Evolutionary conservation across 768 basidiomycete genomes (phyloP), one percentile per base, ranked within the genome.

Genomic region (Leccinum variicolor): DNA sequence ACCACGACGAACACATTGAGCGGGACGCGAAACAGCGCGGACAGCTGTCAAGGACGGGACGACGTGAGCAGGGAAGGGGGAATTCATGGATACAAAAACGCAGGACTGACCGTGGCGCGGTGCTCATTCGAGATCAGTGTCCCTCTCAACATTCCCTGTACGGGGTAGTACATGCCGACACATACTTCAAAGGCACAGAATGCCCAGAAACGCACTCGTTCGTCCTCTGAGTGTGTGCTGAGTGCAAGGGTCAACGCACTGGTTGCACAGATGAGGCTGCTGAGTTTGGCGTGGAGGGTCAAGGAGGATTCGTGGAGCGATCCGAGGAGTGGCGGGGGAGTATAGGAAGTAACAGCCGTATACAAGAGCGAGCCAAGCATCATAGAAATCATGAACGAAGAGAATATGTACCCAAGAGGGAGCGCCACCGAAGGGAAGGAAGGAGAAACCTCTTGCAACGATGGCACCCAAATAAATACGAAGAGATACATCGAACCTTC

Each of bases 401-500:
- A 87, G 71, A 91, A 91, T 62, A 91, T 89, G 71, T 87, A 87
- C 3, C 90, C 89, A 8, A 91, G 77, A 0, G 89, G 90, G 26
- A 89, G 82, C 17, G 73, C 57, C 6, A 65, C 62, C 11, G 71
- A 59, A 10, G 75, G 65, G 58, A 65, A 71, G 17, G 68, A 66
- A 13, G 61, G 46, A n/a, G 84, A 78, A 21, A 74, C 74, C 66
- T 89, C 85, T 71, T 91, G 87, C 15, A 91, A 74, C 2, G 84
- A 79, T 1, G 90, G 89, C 0, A 91, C 89, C 89, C 89, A 91
- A 60, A 87, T 76, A 75, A 90, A 91, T 61, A 90, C 89, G 71
- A 90, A 91, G 59, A 90, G 80, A 71, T 91, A 90, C 89, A 90
- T 89, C 6, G 86, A 88, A 3, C 89, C 90, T 67, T 91, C 89